phyloP scores from a whole-genome alignment of 345 rosid species.

The Gossypioides kirkii region DNA sequence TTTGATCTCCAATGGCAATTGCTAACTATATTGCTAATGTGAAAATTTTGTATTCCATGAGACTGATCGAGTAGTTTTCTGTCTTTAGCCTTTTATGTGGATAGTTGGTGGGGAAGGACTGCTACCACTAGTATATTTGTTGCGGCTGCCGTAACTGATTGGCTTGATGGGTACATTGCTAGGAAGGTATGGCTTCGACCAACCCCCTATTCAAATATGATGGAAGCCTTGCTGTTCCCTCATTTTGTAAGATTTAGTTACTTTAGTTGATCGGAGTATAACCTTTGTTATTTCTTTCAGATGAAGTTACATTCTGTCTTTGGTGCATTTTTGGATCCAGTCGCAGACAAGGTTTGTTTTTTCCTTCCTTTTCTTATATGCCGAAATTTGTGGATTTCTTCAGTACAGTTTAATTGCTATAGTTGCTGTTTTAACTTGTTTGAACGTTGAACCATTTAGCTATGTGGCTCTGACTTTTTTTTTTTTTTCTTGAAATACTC shows the following conservation, averaged over 20 bases:
- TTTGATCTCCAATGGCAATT: background rate
- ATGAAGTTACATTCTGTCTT: conserved; percentile 79
- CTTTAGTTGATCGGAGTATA: background rate
- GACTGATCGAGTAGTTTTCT: background rate
- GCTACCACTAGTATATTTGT: conserved; percentile 87
- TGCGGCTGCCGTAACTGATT: conserved; percentile 94
- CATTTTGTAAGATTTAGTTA: background rate
- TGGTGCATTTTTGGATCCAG: conserved; percentile 99
- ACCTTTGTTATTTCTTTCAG: conserved; percentile 38
- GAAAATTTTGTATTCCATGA: background rate
- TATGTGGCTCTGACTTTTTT: background rate
- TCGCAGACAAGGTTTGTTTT: conserved; percentile 80
- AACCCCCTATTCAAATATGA: background rate
- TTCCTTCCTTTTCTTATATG: background rate
- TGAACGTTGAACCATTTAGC: background rate
- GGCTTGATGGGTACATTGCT: conserved; percentile 99
- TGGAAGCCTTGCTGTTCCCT: background rate
- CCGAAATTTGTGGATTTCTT: background rate
- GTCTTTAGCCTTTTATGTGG: conserved; percentile 71
- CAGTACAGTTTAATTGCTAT: background rate
- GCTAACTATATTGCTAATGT: background rate
- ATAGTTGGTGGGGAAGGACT: conserved; percentile 88
- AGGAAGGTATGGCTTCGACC: conserved; percentile 52
- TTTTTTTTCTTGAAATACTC: background rate
- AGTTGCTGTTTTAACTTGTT: background rate